phyloP scores from a whole-genome alignment of 768 basidiomycete genomes.

The Naganishia vishniacii region DNA sequence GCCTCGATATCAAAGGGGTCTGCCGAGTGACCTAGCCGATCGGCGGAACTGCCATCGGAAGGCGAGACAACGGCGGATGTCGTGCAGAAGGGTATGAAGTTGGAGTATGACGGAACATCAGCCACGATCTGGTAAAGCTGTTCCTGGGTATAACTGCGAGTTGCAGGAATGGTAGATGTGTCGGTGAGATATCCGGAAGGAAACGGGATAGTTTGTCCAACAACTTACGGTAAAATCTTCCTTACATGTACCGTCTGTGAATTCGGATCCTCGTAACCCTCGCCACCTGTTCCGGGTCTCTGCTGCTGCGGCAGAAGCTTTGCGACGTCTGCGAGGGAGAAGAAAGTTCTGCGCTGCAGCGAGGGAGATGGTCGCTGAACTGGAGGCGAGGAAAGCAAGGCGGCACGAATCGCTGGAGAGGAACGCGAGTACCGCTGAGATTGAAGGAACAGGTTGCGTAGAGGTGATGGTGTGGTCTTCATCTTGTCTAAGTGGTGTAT shows the following conservation, averaged over 20 bases:
- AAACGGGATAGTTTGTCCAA: background rate
- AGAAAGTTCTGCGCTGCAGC: slow-evolving; percentile 31
- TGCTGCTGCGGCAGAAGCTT: slow-evolving; percentile 32
- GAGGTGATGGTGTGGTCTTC: background rate
- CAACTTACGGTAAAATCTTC: slow-evolving; percentile 78
- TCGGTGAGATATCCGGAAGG: background rate
- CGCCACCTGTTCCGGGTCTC: background rate
- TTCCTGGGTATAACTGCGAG: slow-evolving; percentile 63
- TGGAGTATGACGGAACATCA: slow-evolving; percentile 76
- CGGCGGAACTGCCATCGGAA: background rate
- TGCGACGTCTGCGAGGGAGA: slow-evolving; percentile 39
- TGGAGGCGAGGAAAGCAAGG: too few species aligned
- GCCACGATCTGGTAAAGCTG: slow-evolving; percentile 82
- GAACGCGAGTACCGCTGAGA: background rate
- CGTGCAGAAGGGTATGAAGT: slow-evolving; percentile 82
- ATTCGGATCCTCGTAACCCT: slow-evolving; percentile 47
- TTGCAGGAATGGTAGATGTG: background rate
- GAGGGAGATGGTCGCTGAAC: background rate
- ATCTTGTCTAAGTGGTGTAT: background rate
- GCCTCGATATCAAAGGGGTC: slow-evolving; percentile 62
- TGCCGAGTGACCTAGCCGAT: slow-evolving; percentile 31
- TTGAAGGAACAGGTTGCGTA: background rate
- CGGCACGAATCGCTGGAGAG: background rate
- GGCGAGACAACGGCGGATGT: slow-evolving; percentile 23
- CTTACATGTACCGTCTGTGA: slow-evolving; percentile 70